Conservation (phyloP, 768 basidiomycete genomes). For the Cantharellus anzutake region DNA sequence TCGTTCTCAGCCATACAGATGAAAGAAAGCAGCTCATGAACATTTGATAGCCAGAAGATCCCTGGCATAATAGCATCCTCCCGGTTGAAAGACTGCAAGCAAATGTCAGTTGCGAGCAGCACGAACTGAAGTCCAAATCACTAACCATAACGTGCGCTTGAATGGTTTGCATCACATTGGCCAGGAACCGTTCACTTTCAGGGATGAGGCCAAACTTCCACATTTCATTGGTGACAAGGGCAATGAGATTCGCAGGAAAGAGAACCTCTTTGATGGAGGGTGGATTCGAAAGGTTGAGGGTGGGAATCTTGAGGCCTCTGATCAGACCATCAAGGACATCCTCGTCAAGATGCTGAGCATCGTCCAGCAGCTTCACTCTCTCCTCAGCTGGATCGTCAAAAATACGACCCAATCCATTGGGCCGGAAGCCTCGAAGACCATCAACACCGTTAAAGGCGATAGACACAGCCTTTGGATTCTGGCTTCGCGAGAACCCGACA, state of each 20-base stretch:
- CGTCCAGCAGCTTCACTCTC: constrained; percentile 85
- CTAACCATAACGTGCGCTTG: constrained; percentile 95
- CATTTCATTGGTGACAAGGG: constrained; percentile 98
- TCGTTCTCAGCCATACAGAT: constrained; percentile 98
- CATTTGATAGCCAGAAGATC: constrained; percentile 99
- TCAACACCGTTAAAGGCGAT: constrained; percentile 78
- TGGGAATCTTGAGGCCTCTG: constrained; percentile 80
- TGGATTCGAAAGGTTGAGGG: constrained; percentile 74
- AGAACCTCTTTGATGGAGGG: constrained; percentile 94
- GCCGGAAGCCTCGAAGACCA: constrained; percentile 42
- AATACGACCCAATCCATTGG: constrained; percentile 46
- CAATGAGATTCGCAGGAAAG: constrained; percentile 97
- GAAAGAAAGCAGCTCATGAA: constrained; percentile 98
- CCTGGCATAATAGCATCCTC: constrained; percentile 95
- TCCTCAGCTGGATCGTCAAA: constrained; percentile 87
- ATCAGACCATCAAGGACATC: constrained; percentile 84
- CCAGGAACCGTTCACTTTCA: constrained; percentile 94
- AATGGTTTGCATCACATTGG: constrained; percentile 96
- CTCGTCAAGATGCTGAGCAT: constrained; percentile 75
- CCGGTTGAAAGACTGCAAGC: constrained; percentile 56
- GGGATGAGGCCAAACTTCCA: constrained; percentile 97
- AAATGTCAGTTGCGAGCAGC: constrained; percentile 4
- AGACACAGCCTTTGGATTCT: constrained; percentile 72
- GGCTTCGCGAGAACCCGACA: constrained; percentile 42
- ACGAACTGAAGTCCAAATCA: constrained; percentile 8